A percentile compares a stretch with the other conserved stretches of the same genome.
Evolutionary conservation across 169 alveolate genomes (phyloP).

Genomic region (Cytauxzoon felis): DNA sequence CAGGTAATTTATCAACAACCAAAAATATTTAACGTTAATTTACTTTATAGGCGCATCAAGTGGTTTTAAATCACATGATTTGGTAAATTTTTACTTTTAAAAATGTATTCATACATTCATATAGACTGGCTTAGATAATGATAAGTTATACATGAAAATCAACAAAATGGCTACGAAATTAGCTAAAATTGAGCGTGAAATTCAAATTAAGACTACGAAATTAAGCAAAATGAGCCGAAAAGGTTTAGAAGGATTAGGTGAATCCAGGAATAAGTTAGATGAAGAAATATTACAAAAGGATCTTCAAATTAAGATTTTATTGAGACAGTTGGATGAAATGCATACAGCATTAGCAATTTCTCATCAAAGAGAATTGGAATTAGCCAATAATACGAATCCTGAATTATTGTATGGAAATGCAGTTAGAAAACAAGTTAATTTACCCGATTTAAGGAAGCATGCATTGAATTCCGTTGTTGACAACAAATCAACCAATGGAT

Average conservation of each 20-base stretch:
- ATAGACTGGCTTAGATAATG: conserved; percentile 14
- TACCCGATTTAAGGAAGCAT: no score
- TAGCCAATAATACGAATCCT: not conserved
- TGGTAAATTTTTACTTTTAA: no score
- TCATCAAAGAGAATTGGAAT: conserved; percentile 57
- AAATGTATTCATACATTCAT: no score
- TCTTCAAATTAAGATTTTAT: conserved; percentile 34
- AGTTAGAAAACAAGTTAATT: no score
- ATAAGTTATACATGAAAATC: conserved; percentile 34
- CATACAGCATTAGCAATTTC: conserved; percentile 63
- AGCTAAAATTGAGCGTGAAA: conserved; percentile 42
- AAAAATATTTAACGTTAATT: no score
- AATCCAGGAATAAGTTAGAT: conserved; percentile 37
- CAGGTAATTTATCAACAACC: no score
- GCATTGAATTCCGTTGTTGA: no score
- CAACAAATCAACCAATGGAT: no score
- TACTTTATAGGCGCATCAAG: no score
- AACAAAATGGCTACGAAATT: conserved; percentile 55
- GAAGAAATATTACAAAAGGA: conserved; percentile 48
- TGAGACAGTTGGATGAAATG: conserved; percentile 58
- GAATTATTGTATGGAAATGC: no score
- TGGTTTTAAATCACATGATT: no score
- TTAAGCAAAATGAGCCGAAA: conserved; percentile 43
- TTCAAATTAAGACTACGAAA: conserved; percentile 41
- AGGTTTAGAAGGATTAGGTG: conserved; percentile 41